Evolutionary conservation across 129 eudicot genomes (phyloP).

Genomic region (Dittrichia graveolens): DNA sequence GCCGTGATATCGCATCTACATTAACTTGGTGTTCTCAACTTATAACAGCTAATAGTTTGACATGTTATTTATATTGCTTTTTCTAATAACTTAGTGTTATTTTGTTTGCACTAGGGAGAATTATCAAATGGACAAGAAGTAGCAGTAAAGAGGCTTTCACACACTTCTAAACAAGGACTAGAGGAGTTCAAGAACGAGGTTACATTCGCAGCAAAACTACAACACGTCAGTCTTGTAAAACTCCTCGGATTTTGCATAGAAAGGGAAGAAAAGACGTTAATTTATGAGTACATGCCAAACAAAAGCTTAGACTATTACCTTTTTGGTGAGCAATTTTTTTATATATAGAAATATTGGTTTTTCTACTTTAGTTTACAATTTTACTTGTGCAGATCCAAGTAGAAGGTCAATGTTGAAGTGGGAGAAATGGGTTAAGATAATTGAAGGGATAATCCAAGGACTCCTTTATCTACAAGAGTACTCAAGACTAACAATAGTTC

Average conservation of each 20-base stretch:
- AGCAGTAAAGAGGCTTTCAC: constrained; percentile 54
- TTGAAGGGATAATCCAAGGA: constrained; percentile 61
- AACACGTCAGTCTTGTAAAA: constrained; percentile 46
- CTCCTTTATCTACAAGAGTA: constrained; percentile 64
- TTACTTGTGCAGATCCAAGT: constrained; percentile 42
- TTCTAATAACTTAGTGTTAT: too few species aligned
- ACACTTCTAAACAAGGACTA: constrained; percentile 44
- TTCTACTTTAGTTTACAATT: neutral
- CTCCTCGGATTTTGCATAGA: constrained; percentile 51
- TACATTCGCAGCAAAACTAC: constrained; percentile 49
- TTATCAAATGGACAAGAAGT: constrained; percentile 43
- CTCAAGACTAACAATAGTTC: constrained; percentile 52
- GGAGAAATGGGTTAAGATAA: constrained; percentile 50
- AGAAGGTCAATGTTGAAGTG: constrained; percentile 39
- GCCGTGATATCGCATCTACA: too few species aligned
- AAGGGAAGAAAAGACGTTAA: constrained; percentile 54
- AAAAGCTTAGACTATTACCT: constrained; percentile 57
- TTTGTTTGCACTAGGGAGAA: constrained; percentile 1
- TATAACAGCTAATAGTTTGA: too few species aligned
- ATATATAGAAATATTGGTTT: neutral
- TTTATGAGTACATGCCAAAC: constrained; percentile 55
- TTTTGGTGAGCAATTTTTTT: constrained; percentile 36
- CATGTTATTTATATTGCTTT: too few species aligned
- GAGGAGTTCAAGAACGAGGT: constrained; percentile 60
- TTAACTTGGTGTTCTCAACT: too few species aligned